phyloP scores from a whole-genome alignment of 768 basidiomycete species.

The Suillus variegatus region DNA sequence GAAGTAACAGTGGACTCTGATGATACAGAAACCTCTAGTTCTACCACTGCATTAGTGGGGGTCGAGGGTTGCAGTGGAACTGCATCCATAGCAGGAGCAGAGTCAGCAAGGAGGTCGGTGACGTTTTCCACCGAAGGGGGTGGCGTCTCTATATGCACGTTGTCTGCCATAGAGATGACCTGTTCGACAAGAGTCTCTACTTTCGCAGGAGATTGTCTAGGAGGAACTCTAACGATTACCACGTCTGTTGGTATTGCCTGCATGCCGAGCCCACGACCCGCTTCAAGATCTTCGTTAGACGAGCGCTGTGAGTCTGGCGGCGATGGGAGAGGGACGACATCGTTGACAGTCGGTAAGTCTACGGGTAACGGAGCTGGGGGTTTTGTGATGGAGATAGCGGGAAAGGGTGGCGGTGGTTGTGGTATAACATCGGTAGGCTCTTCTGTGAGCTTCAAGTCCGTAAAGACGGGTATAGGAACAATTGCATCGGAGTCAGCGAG shows the following conservation, averaged over 20 bases:
- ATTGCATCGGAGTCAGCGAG: conserved; percentile 50
- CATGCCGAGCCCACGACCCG: conserved; percentile 43
- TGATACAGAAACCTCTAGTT: conserved; percentile 6
- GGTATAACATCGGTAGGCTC: conserved; percentile 23
- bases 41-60: conserved; percentile 13
- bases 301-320: conserved; percentile 44
- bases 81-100: conserved; percentile 36
- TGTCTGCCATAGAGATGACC: conserved; percentile 2
- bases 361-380: conserved; percentile 73
- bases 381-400: conserved; percentile 66
- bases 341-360: conserved; percentile 62
- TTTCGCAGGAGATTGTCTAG: conserved; percentile 17
- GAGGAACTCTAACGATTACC: conserved; percentile 17
- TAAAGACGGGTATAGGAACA: conserved; percentile 64
- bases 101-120: conserved; percentile 52
- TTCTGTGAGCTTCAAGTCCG: conserved; percentile 27
- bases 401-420: conserved; percentile 34
- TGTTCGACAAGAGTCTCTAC: conserved; percentile 18
- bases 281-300: conserved; percentile 39
- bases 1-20: conserved; percentile 14
- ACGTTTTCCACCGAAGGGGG: conserved; percentile 29
- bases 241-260: conserved; percentile 30
- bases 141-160: conserved; percentile 7
- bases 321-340: conserved; percentile 50
- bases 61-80: conserved; percentile 35